A percentile compares a stretch with the other conserved stretches of the same genome.
Conservation (phyloP, 192 early-diverging fungal genomes). For the Coemansia sp. region DNA sequence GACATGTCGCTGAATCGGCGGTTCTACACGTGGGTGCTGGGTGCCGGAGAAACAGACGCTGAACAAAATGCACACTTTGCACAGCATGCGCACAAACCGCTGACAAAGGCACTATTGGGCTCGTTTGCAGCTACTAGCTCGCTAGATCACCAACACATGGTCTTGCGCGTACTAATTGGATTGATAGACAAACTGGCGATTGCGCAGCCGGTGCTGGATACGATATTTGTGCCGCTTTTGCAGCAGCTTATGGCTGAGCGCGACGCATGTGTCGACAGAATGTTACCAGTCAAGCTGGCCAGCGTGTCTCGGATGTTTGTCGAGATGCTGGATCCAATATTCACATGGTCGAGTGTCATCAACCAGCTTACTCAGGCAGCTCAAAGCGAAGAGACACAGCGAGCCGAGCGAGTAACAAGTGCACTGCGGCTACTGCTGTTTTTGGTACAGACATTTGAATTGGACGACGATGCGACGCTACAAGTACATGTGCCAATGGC, state of each 20-base stretch:
- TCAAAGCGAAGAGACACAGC: neutral
- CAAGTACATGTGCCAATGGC: slow-evolving; percentile 82
- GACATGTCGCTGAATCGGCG: slow-evolving; percentile 94
- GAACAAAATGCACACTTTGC: slow-evolving; percentile 60
- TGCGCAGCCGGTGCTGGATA: slow-evolving; percentile 71
- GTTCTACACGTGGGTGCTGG: slow-evolving; percentile 88
- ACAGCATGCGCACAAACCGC: slow-evolving; percentile 53
- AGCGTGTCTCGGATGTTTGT: slow-evolving; percentile 88
- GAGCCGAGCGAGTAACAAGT: slow-evolving; percentile 14
- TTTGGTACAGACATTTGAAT: slow-evolving; percentile 69
- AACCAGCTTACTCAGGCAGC: slow-evolving; percentile 51
- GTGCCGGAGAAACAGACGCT: slow-evolving; percentile 54
- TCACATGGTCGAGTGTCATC: slow-evolving; percentile 77
- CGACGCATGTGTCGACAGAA: slow-evolving; percentile 13
- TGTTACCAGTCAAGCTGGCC: slow-evolving; percentile 58
- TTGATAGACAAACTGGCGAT: slow-evolving; percentile 84
- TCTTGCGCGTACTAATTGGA: slow-evolving; percentile 81
- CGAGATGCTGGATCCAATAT: slow-evolving; percentile 82
- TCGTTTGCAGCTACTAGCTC: slow-evolving; percentile 50
- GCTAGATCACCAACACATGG: slow-evolving; percentile 49
- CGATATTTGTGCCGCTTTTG: slow-evolving; percentile 72
- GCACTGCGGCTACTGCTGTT: slow-evolving; percentile 67
- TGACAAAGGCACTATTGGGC: slow-evolving; percentile 60
- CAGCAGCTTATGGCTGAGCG: slow-evolving; percentile 62
- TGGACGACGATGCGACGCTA: slow-evolving; percentile 79